Base-by-base conservation (phyloP, 192 early-diverging fungal species). In the Coemansia sp. region DNA sequence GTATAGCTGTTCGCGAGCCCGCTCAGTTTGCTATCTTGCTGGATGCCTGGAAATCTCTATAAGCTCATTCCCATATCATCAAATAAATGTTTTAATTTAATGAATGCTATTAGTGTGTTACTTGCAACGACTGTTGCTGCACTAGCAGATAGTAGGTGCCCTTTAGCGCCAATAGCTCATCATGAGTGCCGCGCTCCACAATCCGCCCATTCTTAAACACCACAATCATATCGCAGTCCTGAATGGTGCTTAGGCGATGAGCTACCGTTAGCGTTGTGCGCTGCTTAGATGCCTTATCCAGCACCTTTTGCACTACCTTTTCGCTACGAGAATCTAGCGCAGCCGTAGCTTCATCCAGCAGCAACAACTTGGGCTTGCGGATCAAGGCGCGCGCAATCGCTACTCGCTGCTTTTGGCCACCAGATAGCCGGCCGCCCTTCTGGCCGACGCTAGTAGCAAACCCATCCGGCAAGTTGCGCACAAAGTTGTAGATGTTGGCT, bases 281-380 rank as follows among this genome's bases (percentile, higher is more conserved):
- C 13, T 90, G 91, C 38, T 73, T 43, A 1, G 84, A 72, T 2
- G 80, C 84, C 28, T 31, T 50, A 57, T 93, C 91, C 48, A 94
- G 72, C 4, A 90, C 91, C 39, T 78, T 75, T 65, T 93, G 91
- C 14, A 94, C 92, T 0, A 88, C 65, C 53, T 69, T 82, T 74
- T 94, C 92, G 46, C 84, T 86, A 59, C 87, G 82, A 16, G 88
- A 89, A 55, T 94, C 92, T 37, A 94, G 59, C 0, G 92, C 90
- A 8, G 82, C 84, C 1, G 92, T 91, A 0, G 92, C 92, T 72
- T 94, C 92, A 51, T 94, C 92, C 5, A 91, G 70, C 21, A 94
- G 63, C 63, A 94, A 60, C 53, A 94, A 80, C 65, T 78, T 72
- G 20, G 87, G 87, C 63, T 86, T 72, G 20, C 83, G 77, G 16